These are phyloP conservation scores for Penicillium simplicissimum DNA, from an alignment of 495 filamentous ascomycete genomes.

Conservation along the genomic window DNA sequence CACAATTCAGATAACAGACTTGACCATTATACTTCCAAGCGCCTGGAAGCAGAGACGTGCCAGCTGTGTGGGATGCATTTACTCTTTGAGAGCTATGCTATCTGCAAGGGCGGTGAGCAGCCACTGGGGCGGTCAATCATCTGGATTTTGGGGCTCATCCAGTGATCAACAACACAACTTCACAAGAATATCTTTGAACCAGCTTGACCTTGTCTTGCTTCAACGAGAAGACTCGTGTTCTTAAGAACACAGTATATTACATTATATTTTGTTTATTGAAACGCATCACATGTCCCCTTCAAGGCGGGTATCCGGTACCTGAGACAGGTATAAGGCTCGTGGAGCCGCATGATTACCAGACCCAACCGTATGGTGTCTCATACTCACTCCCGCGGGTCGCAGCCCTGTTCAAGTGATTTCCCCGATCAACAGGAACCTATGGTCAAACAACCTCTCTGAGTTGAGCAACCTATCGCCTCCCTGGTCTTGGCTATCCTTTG, in stretches of 20 bases:
- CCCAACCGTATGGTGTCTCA: neutral
- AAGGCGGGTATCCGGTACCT: neutral
- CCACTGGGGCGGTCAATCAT: conserved; percentile 16
- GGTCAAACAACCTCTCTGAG: neutral
- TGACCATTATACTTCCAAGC: too few species aligned
- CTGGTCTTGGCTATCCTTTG: neutral
- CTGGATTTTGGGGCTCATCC: neutral
- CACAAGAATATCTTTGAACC: neutral
- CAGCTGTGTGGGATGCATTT: neutral
- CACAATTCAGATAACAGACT: too few species aligned
- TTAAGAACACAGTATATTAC: too few species aligned
- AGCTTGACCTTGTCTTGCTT: neutral
- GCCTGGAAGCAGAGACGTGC: too few species aligned
- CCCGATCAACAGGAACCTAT: neutral
- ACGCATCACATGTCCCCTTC: conserved; percentile 2
- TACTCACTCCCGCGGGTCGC: neutral
- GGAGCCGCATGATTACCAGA: neutral
- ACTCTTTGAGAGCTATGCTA: neutral
- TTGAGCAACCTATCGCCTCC: neutral
- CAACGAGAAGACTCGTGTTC: neutral
- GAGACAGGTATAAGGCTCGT: neutral
- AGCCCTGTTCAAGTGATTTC: neutral
- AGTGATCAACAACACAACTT: neutral
- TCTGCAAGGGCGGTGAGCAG: conserved; percentile 19
- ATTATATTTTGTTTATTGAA: neutral